Conservation (phyloP, 1,284 basidiomycete genomes). For the Rhodotorula sp. region DNA sequence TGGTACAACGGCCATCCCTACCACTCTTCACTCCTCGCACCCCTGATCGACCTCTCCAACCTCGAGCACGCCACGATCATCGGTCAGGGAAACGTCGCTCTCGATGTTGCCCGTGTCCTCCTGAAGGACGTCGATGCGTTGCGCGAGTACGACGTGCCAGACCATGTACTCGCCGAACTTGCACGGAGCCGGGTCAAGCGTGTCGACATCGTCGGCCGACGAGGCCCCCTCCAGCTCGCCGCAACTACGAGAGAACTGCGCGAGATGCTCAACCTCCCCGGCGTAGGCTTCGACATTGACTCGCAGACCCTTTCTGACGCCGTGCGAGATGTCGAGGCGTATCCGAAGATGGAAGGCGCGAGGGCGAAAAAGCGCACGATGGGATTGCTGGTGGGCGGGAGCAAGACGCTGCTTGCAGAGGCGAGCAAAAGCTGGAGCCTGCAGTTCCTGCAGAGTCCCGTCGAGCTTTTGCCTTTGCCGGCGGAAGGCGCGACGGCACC, state of each 20-base stretch:
- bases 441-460: conserved; percentile 74
- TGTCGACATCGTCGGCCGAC: conserved; percentile 78
- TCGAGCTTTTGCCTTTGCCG: conserved; percentile 52
- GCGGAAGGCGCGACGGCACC: not conserved
- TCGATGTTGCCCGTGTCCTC: conserved; percentile 90
- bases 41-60: conserved; percentile 55
- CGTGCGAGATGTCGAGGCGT: conserved; percentile 43
- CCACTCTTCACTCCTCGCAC: conserved; percentile 50
- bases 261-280: conserved; percentile 77
- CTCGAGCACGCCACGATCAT: conserved; percentile 75
- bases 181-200: conserved; percentile 64
- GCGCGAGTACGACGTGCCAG: conserved; percentile 74
- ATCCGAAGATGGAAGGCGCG: conserved; percentile 42
- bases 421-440: conserved; percentile 70
- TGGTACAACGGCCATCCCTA: conserved; percentile 96
- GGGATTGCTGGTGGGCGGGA: conserved; percentile 54
- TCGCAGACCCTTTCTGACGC: conserved; percentile 47
- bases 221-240: conserved; percentile 84
- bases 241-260: conserved; percentile 94
- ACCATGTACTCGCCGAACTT: conserved; percentile 69
- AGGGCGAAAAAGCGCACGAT: conserved; percentile 55
- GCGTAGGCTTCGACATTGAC: conserved; percentile 60
- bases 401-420: conserved; percentile 49
- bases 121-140: conserved; percentile 65
- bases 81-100: conserved; percentile 93